Percentiles rank a stretch among this genome's conserved stretches.
Evolutionary conservation across 768 basidiomycete species (phyloP).

Genomic region (Podaxis sp.): DNA sequence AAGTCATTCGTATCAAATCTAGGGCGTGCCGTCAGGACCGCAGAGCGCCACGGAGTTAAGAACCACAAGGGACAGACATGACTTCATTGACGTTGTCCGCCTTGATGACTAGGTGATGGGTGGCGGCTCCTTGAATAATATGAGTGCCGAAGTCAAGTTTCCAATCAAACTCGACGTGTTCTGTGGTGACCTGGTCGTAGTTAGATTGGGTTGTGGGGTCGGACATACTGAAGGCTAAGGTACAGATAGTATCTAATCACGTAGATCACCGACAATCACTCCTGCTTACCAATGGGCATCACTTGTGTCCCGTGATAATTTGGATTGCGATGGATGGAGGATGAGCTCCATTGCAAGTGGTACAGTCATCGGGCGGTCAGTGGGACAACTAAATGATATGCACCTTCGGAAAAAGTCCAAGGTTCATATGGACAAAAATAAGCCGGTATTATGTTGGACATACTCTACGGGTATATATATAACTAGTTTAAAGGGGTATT

Average conservation of each 20-base stretch:
- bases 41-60: background rate
- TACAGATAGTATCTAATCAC: background rate
- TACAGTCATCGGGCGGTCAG: too few relatives aligned
- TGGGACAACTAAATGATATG: too few relatives aligned
- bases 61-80: conserved; percentile 41
- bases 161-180: conserved; percentile 78
- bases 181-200: conserved; percentile 62
- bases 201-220: conserved; percentile 84
- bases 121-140: conserved; percentile 62
- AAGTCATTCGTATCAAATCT: conserved; percentile 80
- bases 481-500: too few relatives aligned
- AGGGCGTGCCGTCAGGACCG: background rate
- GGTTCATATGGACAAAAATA: too few relatives aligned
- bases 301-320: too few relatives aligned
- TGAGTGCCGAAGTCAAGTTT: conserved; percentile 65
- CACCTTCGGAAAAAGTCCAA: too few relatives aligned
- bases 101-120: conserved; percentile 57
- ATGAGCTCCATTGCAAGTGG: too few relatives aligned
- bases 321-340: too few relatives aligned
- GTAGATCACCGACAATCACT: background rate
- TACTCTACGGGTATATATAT: too few relatives aligned
- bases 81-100: conserved; percentile 53
- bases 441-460: too few relatives aligned
- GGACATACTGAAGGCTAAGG: background rate
- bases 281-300: background rate